Conservation (phyloP, 306 rosid species). For the Vicia sativa region DNA sequence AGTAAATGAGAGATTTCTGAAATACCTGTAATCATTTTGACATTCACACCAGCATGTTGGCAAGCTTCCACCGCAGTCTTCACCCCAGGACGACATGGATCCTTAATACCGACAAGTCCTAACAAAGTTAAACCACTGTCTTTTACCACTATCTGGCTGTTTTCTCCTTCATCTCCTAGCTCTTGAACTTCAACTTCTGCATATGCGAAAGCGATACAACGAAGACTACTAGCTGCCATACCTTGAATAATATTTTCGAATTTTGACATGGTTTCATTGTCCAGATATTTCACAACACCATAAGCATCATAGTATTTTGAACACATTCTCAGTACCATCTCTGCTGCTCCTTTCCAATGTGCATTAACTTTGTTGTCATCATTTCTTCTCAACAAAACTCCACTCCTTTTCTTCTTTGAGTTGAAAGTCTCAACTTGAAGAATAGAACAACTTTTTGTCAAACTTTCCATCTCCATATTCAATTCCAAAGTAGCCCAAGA, state of each 20-base stretch:
- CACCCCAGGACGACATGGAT: slow-evolving; percentile 44
- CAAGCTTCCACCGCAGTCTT: slow-evolving; percentile 36
- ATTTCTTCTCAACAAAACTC: slow-evolving; percentile 37
- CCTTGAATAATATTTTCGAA: slow-evolving; percentile 41
- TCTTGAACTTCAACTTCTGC: too few relatives aligned
- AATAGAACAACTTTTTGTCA: slow-evolving; percentile 30
- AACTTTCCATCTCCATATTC: slow-evolving; percentile 38
- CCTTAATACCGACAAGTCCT: slow-evolving; percentile 36
- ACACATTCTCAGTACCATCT: slow-evolving; percentile 45
- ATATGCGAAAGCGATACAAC: too few relatives aligned
- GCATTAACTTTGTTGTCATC: slow-evolving; percentile 27
- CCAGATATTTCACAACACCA: slow-evolving; percentile 34
- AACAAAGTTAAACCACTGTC: too few relatives aligned
- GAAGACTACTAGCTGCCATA: slow-evolving; percentile 45
- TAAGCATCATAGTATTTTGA: slow-evolving; percentile 40
- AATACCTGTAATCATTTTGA: slow-evolving; percentile 36
- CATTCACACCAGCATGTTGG: slow-evolving; percentile 40
- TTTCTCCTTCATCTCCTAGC: slow-evolving; percentile 2
- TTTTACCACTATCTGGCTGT: not conserved
- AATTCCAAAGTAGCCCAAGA: slow-evolving; percentile 39
- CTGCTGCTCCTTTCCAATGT: slow-evolving; percentile 49
- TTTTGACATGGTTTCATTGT: slow-evolving; percentile 4
- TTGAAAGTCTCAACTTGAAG: slow-evolving; percentile 46
- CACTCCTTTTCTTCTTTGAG: slow-evolving; percentile 42
- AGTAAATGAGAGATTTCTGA: too few relatives aligned